Evolutionary conservation across 2,329 filamentous ascomycete species (phyloP).

Genomic region (Alternaria dauci): DNA sequence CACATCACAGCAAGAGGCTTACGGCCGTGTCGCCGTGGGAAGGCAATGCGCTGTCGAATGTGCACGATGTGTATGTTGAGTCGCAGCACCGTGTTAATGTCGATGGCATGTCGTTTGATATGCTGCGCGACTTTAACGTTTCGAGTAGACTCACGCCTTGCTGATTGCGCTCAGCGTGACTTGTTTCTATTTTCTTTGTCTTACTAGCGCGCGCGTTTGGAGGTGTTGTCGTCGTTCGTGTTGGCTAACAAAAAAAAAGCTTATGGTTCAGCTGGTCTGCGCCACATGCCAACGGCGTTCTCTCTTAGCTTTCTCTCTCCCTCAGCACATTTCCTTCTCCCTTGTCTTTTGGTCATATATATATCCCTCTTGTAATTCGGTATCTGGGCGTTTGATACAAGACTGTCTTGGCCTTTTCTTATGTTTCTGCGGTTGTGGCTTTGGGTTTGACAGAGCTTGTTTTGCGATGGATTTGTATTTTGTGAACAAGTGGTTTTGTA

Average conservation of each 20-base stretch:
- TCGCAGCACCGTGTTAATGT: constrained; percentile 44
- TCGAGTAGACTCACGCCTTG: constrained; percentile 38
- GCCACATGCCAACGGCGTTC: constrained; percentile 15
- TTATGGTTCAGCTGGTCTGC: constrained; percentile 40
- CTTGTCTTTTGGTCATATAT: constrained; percentile 15
- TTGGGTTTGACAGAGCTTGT: not conserved
- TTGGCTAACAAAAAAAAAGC: not conserved
- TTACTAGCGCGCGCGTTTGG: constrained; percentile 25
- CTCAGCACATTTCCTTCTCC: constrained; percentile 11
- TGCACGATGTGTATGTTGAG: constrained; percentile 45
- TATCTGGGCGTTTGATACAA: constrained; percentile 1
- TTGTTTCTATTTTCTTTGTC: constrained; percentile 12
- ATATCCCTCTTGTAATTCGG: constrained; percentile 33
- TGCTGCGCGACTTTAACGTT: constrained; percentile 40
- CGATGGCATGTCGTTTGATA: constrained; percentile 49
- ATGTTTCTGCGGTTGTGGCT: constrained; percentile 9
- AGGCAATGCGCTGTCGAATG: constrained; percentile 36
- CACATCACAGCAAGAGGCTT: constrained; percentile 32
- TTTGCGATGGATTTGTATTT: constrained; percentile 11
- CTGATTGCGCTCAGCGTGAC: constrained; percentile 8
- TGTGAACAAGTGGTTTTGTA: not conserved
- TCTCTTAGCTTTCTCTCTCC: constrained; percentile 9
- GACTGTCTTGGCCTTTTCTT: not conserved
- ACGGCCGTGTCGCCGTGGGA: constrained; percentile 47
- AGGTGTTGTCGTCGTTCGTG: constrained; percentile 2